Base-by-base conservation (phyloP, 805 yeast genomes). In the Saturnispora gosingensis region DNA sequence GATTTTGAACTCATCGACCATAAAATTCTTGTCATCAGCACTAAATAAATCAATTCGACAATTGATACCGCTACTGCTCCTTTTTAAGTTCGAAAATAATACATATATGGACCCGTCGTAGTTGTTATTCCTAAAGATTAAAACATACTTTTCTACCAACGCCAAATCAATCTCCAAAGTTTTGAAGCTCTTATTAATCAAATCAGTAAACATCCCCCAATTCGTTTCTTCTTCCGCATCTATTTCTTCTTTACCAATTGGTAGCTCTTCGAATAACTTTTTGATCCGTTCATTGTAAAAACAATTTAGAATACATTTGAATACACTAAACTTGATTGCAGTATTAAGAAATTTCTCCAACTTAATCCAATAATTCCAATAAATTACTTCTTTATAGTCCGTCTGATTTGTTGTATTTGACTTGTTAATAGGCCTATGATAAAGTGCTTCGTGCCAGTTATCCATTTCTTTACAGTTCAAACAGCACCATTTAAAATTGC, bases 401-500 rank as follows among this genome's bases (percentile, higher is more conserved):
- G 64, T 53, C 18, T 50, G 53, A 48, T 10, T 30, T 15, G 60
- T 61, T 4, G 67, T 58, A 57, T 57, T 60, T 4, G 61, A 54
- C 45, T 62, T 64, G 53, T 66, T 66, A 11, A 60, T 50, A 1
- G 70, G 69, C 13, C 59, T 53, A 53, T 66, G 70, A 48, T 51
- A 47, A n/a, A 66, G 45, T 4, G 62, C 13, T 1, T 42, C 24
- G 50, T 66, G 70, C 39, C 53, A 58, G 32, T 59, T 55, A 52
- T 66, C 69, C 20, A 59, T 48, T 10, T 58, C 59, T 15, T 60
- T 58, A 49, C 70, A 66, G 18, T 52, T 51, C 16, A 53, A 51
- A 28, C 65, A 62, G 50, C 70, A 66, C 70, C 70, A 66, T 38
- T 62, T 54, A 5, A 52, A 52, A 28, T 56, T 51, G 55, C 69